Evolutionary conservation across 2,329 filamentous ascomycete genomes (phyloP).

Genomic region (Trichoderma afroharzianum): DNA sequence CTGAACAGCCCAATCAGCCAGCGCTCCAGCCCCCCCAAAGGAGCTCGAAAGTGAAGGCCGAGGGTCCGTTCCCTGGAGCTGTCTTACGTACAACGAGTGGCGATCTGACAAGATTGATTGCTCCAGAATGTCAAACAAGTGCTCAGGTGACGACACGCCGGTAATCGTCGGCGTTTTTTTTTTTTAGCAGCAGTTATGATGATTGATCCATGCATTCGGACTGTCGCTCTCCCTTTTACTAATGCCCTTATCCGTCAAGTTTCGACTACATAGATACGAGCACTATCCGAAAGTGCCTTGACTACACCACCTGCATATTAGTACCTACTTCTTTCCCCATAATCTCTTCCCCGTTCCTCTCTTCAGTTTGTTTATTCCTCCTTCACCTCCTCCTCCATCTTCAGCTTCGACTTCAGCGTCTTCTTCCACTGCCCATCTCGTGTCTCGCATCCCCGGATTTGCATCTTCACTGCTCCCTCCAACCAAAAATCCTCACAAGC

Average conservation of each 20-base stretch:
- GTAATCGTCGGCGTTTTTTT: slow-evolving; percentile 12
- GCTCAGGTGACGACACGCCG: slow-evolving; percentile 7
- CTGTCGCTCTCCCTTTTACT: too few species aligned
- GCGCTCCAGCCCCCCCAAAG: neutral
- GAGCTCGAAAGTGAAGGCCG: neutral
- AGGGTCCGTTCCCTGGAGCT: neutral
- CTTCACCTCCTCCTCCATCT: too few species aligned
- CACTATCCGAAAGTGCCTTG: too few species aligned
- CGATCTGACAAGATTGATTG: slow-evolving; percentile 3
- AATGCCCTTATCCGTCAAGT: too few species aligned
- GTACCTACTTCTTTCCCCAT: too few species aligned
- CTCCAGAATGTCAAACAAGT: neutral
- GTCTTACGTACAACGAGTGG: slow-evolving; percentile 3
- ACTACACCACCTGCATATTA: too few species aligned
- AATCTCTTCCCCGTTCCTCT: too few species aligned
- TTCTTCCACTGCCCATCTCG: neutral
- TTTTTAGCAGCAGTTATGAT: neutral
- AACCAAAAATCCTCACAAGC: neutral
- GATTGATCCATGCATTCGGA: too few species aligned
- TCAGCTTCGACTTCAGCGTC: neutral
- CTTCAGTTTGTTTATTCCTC: neutral
- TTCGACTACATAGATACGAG: too few species aligned
- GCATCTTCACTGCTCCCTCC: neutral
- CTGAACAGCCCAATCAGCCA: neutral
- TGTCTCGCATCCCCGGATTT: neutral